Evolutionary conservation across 805 yeast genomes (phyloP), one percentile per base, ranked within the genome.

Genomic region (Candida caryicola): DNA sequence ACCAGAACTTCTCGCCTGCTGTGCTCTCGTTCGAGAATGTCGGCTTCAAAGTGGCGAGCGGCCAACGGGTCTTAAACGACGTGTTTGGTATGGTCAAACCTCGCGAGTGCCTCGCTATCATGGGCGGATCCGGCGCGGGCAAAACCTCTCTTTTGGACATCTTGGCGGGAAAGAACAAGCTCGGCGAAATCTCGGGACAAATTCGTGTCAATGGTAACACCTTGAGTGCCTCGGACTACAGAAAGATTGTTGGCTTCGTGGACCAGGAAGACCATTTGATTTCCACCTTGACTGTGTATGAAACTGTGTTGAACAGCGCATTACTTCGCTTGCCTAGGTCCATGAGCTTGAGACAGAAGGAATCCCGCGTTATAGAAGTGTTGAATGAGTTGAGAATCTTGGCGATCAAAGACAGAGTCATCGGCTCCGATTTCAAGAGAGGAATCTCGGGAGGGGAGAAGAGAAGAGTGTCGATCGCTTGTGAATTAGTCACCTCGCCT

Each of bases 51-150:
- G 71, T 80, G 0, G 50, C 47, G 6, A 57, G 50, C 17, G 76
- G 78, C 8, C 73, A 66, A 17, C 63, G 61, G 13, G 80, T 93
- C 3, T 70, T 93, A 41, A 70, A 74, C 9, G 69, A 74, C 19
- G 73, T 87, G 0, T 79, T 77, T 49, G 99, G 99, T 7, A 50
- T 79, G 10, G 95, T 82, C 2, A 77, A 78, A 36, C 95, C 97
- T 2, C 84, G 96, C 27, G 89, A 89, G 57, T 84, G 95, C 44
- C 60, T 89, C 57, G 98, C 99, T 0, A 88, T 93, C 29, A 87
- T 93, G 95, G 99, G 99, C 31, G 97, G 97, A 1, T 90, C 97
- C 0, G 99, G 99, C 34, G 98, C 99, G 10, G 99, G 99, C 36
- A 93, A 93, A 57, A 91, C 99, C 1, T 91, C 99, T 0, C 64